Percentiles rank a stretch among this genome's conserved stretches.
phyloP scores from a whole-genome alignment of 768 basidiomycete species.

The Porphyrellus cyaneotinctus region DNA sequence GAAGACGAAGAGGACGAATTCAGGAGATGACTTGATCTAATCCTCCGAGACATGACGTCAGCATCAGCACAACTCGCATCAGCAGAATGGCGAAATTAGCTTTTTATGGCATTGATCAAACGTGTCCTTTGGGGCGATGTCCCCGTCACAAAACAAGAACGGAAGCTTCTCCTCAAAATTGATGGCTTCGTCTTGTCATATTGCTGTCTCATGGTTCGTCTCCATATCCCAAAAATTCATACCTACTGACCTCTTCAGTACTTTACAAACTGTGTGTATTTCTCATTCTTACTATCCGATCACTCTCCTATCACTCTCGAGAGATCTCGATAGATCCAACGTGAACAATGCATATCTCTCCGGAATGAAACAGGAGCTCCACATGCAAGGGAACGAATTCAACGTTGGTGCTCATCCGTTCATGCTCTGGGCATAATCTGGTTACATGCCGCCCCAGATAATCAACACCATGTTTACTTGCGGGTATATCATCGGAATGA shows the following conservation, averaged over 20 bases:
- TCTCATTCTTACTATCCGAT: not conserved
- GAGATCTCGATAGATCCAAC: conserved; percentile 69
- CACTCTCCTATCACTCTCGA: not conserved
- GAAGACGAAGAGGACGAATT: too few species aligned
- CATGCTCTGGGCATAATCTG: not conserved
- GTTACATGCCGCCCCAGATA: conserved; percentile 35
- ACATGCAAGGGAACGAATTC: conserved; percentile 60
- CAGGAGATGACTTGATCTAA: too few species aligned
- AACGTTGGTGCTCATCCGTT: conserved; percentile 38
- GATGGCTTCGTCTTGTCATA: conserved; percentile 70
- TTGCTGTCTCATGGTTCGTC: conserved; percentile 59
- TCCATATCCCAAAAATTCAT: not conserved
- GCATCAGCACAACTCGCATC: conserved; percentile 22
- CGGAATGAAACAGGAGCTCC: conserved; percentile 70
- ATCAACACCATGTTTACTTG: conserved; percentile 71
- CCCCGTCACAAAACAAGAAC: conserved; percentile 40
- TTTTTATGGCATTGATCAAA: too few species aligned
- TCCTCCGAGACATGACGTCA: not conserved
- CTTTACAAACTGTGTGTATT: conserved; percentile 56
- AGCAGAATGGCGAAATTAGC: too few species aligned
- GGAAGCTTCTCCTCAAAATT: conserved; percentile 51
- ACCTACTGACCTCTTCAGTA: conserved; percentile 38
- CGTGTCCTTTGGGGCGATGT: too few species aligned
- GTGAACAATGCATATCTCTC: conserved; percentile 74
- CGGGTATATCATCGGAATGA: conserved; percentile 73